Evolutionary conservation across 179 eudicot genomes (phyloP).

Genomic region (Silene vulgaris): DNA sequence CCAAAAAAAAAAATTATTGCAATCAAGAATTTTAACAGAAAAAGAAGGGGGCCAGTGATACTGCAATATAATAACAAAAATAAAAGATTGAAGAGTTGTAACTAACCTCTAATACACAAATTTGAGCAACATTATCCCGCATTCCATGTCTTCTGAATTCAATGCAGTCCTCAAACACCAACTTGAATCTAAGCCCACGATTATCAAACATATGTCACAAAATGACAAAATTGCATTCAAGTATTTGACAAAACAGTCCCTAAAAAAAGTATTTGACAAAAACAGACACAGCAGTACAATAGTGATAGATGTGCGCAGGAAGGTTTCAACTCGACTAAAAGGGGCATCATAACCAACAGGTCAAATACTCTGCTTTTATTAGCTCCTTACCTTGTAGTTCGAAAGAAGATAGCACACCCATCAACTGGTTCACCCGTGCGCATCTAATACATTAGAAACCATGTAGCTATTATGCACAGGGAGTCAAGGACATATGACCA

Average conservation of each 20-base stretch:
- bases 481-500: neutral
- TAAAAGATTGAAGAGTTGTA: conserved; percentile 11
- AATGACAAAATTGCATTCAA: conserved; percentile 19
- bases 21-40: neutral
- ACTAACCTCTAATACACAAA: conserved; percentile 90
- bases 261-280: neutral
- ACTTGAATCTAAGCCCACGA: conserved; percentile 57
- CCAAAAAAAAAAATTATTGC: conserved; percentile 14
- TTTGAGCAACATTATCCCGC: conserved; percentile 96
- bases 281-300: neutral
- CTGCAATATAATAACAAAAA: conserved; percentile 6
- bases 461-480: conserved; percentile 18
- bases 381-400: conserved; percentile 55
- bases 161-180: conserved; percentile 74
- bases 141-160: conserved; percentile 80
- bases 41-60: neutral
- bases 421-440: conserved; percentile 87
- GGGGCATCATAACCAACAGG: conserved; percentile 5
- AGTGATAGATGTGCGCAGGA: neutral
- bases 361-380: conserved; percentile 10
- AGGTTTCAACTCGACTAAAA: neutral
- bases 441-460: conserved; percentile 48
- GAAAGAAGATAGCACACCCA: conserved; percentile 99
- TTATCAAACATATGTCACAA: conserved; percentile 20
- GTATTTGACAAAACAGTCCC: neutral